A percentile compares a stretch with the other conserved stretches of the same genome.
phyloP scores from a whole-genome alignment of 768 basidiomycete species.

The Leccinellum albellum region DNA sequence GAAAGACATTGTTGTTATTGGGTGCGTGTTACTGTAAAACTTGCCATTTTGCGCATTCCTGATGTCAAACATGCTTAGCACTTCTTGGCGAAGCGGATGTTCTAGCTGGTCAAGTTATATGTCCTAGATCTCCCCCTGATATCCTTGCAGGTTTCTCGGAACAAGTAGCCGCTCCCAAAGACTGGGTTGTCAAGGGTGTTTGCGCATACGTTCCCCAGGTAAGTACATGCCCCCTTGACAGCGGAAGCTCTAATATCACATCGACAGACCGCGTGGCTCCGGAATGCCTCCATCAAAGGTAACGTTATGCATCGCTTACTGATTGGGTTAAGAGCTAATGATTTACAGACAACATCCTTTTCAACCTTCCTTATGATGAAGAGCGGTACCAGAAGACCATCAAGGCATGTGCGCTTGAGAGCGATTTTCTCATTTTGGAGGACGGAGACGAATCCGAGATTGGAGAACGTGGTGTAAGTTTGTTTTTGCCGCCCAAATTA shows the following conservation, averaged over 20 bases:
- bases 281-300: constrained; percentile 55
- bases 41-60: background rate
- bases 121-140: constrained; percentile 83
- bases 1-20: constrained; percentile 82
- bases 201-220: constrained; percentile 88
- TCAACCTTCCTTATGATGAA: constrained; percentile 70
- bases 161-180: constrained; percentile 40
- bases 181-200: constrained; percentile 75
- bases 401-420: constrained; percentile 69
- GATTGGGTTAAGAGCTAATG: constrained; percentile 37
- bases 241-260: constrained; percentile 3
- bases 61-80: constrained; percentile 36
- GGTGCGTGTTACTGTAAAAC: constrained; percentile 32
- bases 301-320: background rate
- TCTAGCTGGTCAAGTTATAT: constrained; percentile 73
- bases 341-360: constrained; percentile 64
- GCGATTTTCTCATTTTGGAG: constrained; percentile 77
- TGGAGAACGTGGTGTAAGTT: constrained; percentile 72
- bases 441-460: constrained; percentile 88
- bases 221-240: constrained; percentile 6
- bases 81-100: constrained; percentile 62
- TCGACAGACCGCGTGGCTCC: constrained; percentile 58
- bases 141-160: constrained; percentile 59
- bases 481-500: background rate
- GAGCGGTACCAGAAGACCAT: constrained; percentile 75